These are phyloP conservation scores for Magnaporthiopsis rhizophila DNA, from an alignment of 2,329 filamentous ascomycete genomes.

Conservation along the genomic window DNA sequence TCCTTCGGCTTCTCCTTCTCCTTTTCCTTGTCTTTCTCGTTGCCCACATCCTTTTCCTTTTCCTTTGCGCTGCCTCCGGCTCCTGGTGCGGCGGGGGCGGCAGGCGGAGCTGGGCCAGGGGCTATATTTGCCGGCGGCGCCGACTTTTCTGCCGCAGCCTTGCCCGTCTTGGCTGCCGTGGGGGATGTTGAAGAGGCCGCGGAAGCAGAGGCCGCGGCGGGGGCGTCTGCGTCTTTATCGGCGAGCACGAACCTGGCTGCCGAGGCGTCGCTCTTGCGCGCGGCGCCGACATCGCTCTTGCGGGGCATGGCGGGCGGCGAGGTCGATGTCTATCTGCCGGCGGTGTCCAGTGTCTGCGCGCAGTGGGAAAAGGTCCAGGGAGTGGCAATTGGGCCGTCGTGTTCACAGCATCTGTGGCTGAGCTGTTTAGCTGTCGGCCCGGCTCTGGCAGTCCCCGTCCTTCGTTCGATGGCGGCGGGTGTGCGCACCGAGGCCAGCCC, in stretches of 20 bases:
- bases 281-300: slow-evolving; percentile 37
- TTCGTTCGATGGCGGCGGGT: not conserved
- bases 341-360: too few species aligned
- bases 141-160: slow-evolving; percentile 16
- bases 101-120: not conserved
- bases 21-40: slow-evolving; percentile 16
- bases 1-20: slow-evolving; percentile 25
- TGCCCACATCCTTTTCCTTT: not conserved
- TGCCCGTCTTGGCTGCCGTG: slow-evolving; percentile 8
- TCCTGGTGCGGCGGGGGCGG: slow-evolving; percentile 1
- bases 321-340: not conserved
- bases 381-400: not conserved
- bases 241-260: slow-evolving; percentile 35
- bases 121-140: slow-evolving; percentile 12
- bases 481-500: not conserved
- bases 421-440: not conserved
- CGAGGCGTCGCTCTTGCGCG: slow-evolving; percentile 37
- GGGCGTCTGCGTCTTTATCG: slow-evolving; percentile 27
- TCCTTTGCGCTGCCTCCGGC: slow-evolving; percentile 14
- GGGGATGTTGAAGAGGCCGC: slow-evolving; percentile 12
- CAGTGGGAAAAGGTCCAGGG: not conserved
- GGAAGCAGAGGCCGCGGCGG: slow-evolving; percentile 11
- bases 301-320: slow-evolving; percentile 25
- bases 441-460: not conserved
- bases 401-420: not conserved